Conservation (phyloP, 305 asterid species). For the Fraxinus platypoda region DNA sequence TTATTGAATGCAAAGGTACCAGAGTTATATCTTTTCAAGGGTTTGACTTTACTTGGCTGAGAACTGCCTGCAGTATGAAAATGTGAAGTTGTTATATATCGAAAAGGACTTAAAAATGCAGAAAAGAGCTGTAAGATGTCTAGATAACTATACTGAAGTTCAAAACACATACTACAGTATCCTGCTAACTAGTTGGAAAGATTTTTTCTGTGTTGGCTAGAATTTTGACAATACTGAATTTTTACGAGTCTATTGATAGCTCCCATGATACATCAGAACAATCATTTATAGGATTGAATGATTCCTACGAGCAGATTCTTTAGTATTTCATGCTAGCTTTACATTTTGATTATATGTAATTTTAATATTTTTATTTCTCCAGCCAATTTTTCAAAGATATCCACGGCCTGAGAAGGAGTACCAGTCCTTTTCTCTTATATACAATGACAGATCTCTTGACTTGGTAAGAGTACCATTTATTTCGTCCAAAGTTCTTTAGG, state of each 20-base stretch:
- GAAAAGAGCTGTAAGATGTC: not conserved
- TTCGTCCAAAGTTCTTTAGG: constrained; percentile 15
- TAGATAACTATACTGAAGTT: not conserved
- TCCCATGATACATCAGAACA: not conserved
- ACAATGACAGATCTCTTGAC: constrained; percentile 91
- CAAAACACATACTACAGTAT: not conserved
- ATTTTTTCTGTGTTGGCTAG: constrained; percentile 25
- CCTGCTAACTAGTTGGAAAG: not conserved
- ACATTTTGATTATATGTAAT: constrained; percentile 5
- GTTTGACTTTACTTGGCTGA: not conserved
- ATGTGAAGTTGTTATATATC: not conserved
- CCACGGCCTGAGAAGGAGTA: constrained; percentile 98
- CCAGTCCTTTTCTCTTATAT: constrained; percentile 92
- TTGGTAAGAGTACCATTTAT: constrained; percentile 59
- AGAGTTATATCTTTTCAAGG: not conserved
- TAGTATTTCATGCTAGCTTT: not conserved
- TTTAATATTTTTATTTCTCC: constrained; percentile 19
- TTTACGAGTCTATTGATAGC: not conserved
- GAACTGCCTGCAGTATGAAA: not conserved
- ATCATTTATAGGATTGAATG: not conserved
- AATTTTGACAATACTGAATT: not conserved
- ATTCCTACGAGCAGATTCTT: not conserved
- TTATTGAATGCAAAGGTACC: not conserved
- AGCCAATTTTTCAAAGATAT: constrained; percentile 60
- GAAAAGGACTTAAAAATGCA: not conserved